Evolutionary conservation across 1,139 yeast genomes (phyloP), one percentile per base, ranked within the genome.

Genomic region (Magnusiomyces starmeri): DNA sequence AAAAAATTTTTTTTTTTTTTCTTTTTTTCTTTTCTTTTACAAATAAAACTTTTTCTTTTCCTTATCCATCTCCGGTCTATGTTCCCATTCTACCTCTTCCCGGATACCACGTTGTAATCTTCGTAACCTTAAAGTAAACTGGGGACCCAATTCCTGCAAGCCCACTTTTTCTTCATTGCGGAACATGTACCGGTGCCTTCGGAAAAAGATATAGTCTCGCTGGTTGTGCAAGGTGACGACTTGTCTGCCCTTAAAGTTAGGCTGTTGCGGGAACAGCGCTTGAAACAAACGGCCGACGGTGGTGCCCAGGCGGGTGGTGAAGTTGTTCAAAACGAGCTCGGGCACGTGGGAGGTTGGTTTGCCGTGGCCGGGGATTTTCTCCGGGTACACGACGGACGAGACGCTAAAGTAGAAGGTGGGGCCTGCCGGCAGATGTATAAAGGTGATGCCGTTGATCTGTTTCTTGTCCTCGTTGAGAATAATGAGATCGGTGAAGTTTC

Each of bases 1-100:
- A 4, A n/a, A 34, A 4, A 34, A 34, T 34, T 8, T n/a, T 9
- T 34, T 4, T 34, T 34, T 14, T 40, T 40, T 40, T 40, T 40
- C 22, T 8, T 40, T 22, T 16, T 16, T 4, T 8, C 6, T 40
- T 8, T 21, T 40, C 9, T 4, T n/a, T 9, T 40, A 40, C 3
- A 40, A 27, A 66, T 88, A 85, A 67, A 92, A 92, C 78, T 87
- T 88, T 71, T 82, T 82, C 81, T 89, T 92, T 67, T 92, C 97
- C 65, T 85, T 83, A 69, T 92, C 97, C 97, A 92, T 90, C 60
- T 86, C 95, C 14, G 97, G 84, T 61, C 87, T 81, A 71, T 89
- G 95, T 70, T 92, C 97, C 97, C 97, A 92, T 64, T 88, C 96
- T 29, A 87, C 76, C 62, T 92, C 97, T 58, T 88, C 95, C 64